A percentile compares a stretch with the other conserved stretches of the same genome.
phyloP scores from a whole-genome alignment of 148 eudicot genomes.

The Vaccinium macrocarpon region DNA sequence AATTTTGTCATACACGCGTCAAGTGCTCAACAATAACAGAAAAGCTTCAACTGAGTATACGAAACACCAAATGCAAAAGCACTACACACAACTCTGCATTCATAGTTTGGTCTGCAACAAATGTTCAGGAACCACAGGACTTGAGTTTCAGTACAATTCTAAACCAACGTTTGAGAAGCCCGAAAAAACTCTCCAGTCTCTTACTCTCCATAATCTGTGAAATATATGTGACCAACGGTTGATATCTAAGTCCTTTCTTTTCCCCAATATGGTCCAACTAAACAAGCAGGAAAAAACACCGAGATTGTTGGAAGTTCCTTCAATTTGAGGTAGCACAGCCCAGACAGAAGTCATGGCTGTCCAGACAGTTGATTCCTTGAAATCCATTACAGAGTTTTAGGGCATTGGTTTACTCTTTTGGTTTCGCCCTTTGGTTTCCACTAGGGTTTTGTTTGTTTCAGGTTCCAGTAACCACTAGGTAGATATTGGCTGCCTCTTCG shows the following conservation, averaged over 20 bases:
- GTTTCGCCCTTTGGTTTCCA: background rate
- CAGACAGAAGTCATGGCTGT: too few species aligned
- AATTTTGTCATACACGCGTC: too few species aligned
- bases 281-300: background rate
- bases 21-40: too few species aligned
- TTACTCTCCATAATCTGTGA: background rate
- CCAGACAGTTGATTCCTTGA: too few species aligned
- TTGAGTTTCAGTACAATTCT: too few species aligned
- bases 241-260: background rate
- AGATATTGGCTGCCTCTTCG: background rate
- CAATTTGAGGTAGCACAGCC: background rate
- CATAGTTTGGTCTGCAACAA: background rate
- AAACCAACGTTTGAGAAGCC: background rate
- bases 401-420: background rate
- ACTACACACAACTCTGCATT: background rate
- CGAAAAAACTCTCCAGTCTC: background rate
- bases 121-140: background rate
- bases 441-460: background rate
- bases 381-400: background rate
- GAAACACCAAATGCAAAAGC: too few species aligned
- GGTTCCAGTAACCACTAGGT: too few species aligned
- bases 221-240: background rate
- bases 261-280: background rate
- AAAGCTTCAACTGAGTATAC: too few species aligned
- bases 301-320: too few species aligned